A percentile compares a stretch with the other conserved stretches of the same genome.
Conservation (phyloP, 208 protist genomes). For the Strigomonas galati region DNA sequence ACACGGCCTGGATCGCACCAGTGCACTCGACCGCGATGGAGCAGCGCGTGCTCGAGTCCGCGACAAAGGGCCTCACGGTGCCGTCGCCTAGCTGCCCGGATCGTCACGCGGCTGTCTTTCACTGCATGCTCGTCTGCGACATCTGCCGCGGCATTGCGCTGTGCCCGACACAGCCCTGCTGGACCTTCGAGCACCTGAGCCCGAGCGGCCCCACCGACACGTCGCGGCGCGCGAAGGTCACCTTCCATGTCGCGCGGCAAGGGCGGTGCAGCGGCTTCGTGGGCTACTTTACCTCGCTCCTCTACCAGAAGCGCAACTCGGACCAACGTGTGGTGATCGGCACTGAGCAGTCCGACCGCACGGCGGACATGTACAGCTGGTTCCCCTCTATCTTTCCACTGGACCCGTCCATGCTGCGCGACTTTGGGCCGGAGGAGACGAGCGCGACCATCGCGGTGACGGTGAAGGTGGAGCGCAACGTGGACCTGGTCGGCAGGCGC, state of each 20-base stretch:
- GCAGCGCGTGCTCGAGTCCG: conserved; percentile 45
- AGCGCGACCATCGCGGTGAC: conserved; percentile 20
- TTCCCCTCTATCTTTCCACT: conserved; percentile 77
- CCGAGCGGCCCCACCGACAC: no score
- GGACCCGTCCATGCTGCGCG: conserved; percentile 40
- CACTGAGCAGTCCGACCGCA: conserved; percentile 29
- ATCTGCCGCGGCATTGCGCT: conserved; percentile 47
- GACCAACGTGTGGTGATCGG: conserved; percentile 20
- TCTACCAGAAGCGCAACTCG: conserved; percentile 32
- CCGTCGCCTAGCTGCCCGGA: conserved; percentile 37
- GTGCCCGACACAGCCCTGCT: conserved; percentile 57
- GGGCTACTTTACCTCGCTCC: conserved; percentile 68
- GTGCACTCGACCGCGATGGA: conserved; percentile 63
- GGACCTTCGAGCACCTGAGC: conserved; percentile 69
- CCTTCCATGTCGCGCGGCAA: conserved; percentile 31
- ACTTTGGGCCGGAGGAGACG: conserved; percentile 13
- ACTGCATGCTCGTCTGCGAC: conserved; percentile 77
- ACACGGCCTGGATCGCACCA: conserved; percentile 79
- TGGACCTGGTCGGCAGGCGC: conserved; percentile 17
- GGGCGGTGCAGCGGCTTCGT: conserved; percentile 61
- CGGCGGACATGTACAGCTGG: conserved; percentile 82
- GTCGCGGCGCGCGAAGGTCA: conserved; percentile 28
- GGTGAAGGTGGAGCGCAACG: conserved; percentile 37
- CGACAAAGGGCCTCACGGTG: conserved; percentile 63
- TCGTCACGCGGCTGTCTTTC: conserved; percentile 50